Percentiles rank a stretch among this genome's conserved stretches.
These are phyloP conservation scores for Pezicula neosporulosa DNA, from an alignment of 2,329 filamentous ascomycete genomes.

Conservation along the genomic window DNA sequence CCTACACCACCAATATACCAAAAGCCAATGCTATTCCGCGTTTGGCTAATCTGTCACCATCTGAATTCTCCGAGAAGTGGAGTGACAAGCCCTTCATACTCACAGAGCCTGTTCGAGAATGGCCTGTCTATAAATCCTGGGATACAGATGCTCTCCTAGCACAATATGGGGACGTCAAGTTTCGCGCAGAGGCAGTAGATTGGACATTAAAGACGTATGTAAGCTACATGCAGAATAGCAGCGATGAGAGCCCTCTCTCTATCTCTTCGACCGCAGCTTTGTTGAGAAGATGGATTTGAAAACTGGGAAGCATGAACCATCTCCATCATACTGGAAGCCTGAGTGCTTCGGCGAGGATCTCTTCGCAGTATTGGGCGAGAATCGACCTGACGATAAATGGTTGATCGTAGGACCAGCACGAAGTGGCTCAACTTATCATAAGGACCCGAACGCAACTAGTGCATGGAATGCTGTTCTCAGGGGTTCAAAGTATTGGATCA, in stretches of 20 bases:
- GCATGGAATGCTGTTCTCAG: constrained; percentile 94
- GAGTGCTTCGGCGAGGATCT: constrained; percentile 83
- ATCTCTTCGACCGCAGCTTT: constrained; percentile 87
- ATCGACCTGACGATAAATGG: constrained; percentile 88
- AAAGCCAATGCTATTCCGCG: constrained; percentile 68
- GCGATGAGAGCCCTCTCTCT: constrained; percentile 82
- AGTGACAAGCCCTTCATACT: constrained; percentile 82
- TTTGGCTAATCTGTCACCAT: constrained; percentile 63
- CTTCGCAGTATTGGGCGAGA: constrained; percentile 72
- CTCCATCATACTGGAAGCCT: constrained; percentile 69
- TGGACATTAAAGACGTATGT: constrained; percentile 83
- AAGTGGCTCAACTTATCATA: constrained; percentile 93
- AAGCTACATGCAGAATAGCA: constrained; percentile 74
- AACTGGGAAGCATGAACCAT: constrained; percentile 48
- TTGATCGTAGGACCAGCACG: constrained; percentile 84
- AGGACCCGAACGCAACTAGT: constrained; percentile 68
- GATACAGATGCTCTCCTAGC: constrained; percentile 61
- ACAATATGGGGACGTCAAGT: constrained; percentile 64
- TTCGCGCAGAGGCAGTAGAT: constrained; percentile 90
- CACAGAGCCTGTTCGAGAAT: constrained; percentile 74
- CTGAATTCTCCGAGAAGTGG: constrained; percentile 74
- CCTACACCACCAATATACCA: constrained; percentile 71
- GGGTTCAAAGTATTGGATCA: constrained; percentile 96
- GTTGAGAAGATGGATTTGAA: constrained; percentile 78
- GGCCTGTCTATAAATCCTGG: constrained; percentile 78